Evolutionary conservation across 495 filamentous ascomycete species (phyloP).

Genomic region (Immersiella caudata): DNA sequence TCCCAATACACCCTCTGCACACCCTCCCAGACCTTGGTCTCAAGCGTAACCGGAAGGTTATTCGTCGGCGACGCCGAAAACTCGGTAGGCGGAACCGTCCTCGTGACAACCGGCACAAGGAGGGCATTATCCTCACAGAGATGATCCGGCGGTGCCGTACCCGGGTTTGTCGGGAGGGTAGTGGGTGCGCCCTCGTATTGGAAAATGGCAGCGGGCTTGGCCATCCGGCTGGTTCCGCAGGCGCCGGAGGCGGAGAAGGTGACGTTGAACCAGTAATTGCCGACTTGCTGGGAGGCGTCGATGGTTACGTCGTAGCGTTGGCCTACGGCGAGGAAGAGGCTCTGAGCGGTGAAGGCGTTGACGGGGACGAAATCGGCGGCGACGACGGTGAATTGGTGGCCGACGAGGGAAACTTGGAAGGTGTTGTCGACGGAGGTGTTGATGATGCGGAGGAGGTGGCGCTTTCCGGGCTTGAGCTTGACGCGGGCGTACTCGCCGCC

Average conservation of each 20-base stretch:
- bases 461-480: constrained; percentile 39
- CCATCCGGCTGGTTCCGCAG: neutral
- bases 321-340: constrained; percentile 57
- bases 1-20: constrained; percentile 31
- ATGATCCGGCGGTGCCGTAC: constrained; percentile 12
- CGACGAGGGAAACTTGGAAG: constrained; percentile 39
- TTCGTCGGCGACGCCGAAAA: constrained; percentile 13
- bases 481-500: constrained; percentile 27
- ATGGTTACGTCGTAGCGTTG: constrained; percentile 68
- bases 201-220: constrained; percentile 24
- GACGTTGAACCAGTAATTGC: constrained; percentile 19
- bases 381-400: constrained; percentile 49
- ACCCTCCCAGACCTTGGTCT: constrained; percentile 15
- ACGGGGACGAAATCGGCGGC: constrained; percentile 47
- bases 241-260: neutral
- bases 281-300: constrained; percentile 49
- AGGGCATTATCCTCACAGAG: constrained; percentile 19
- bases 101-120: constrained; percentile 13
- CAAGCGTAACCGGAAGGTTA: neutral
- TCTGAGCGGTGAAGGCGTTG: constrained; percentile 40
- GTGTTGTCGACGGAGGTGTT: constrained; percentile 49
- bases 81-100: neutral
- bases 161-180: constrained; percentile 14
- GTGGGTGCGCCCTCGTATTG: constrained; percentile 22
- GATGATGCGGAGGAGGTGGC: constrained; percentile 53